Conservation (phyloP, 2,329 filamentous ascomycete genomes). For the Alternaria triticimaculans region DNA sequence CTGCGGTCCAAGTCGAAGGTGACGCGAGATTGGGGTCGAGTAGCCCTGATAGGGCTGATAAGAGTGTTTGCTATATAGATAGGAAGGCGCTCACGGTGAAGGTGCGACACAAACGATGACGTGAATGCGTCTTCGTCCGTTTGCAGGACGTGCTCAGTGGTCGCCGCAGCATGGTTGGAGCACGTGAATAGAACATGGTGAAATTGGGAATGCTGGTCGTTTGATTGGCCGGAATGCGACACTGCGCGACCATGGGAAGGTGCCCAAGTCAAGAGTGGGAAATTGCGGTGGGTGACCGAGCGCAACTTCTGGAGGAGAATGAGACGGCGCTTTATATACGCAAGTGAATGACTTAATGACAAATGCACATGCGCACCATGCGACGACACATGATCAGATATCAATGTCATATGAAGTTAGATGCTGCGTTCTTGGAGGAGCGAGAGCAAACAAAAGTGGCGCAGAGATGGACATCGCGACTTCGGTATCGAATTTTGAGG, state of each 20-base stretch:
- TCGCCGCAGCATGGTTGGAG: not conserved
- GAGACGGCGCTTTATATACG: not conserved
- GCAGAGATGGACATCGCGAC: not conserved
- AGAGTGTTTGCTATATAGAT: conserved; percentile 13
- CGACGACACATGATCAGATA: not conserved
- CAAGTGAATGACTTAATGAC: not conserved
- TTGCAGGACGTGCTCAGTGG: not conserved
- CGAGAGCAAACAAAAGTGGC: not conserved
- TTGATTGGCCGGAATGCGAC: not conserved
- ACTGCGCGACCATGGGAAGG: not conserved
- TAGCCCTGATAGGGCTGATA: not conserved
- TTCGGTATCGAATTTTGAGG: not conserved
- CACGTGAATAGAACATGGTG: not conserved
- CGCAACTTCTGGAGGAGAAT: not conserved
- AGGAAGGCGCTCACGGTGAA: conserved; percentile 14
- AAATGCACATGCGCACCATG: not conserved
- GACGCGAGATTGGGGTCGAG: not conserved
- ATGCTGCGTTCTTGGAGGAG: not conserved
- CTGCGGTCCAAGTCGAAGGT: not conserved
- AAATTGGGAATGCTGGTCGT: not conserved
- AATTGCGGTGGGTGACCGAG: not conserved
- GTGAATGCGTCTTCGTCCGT: not conserved
- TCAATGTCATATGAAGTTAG: not conserved
- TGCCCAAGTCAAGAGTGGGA: not conserved
- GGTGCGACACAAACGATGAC: conserved; percentile 5